Evolutionary conservation across 129 eudicot species (phyloP), one percentile per base, ranked within the genome.

Genomic region (Flaveria ramosissima): DNA sequence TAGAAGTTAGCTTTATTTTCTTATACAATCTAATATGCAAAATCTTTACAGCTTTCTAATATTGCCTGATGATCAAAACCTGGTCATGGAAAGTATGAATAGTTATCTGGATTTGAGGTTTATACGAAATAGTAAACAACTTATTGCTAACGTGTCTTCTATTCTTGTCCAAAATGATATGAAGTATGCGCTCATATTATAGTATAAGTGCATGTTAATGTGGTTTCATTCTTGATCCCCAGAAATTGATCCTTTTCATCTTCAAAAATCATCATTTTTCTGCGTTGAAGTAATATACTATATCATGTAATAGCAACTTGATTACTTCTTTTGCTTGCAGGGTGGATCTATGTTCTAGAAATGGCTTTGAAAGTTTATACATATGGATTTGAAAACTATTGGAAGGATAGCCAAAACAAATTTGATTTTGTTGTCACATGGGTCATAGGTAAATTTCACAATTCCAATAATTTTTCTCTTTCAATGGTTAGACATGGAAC

Each of bases 331-430:
- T 68, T 74, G 39, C 71, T 48, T 67, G 43, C 89, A 92, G 97
- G 99, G 48, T 94, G 99, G 99, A 68, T 91, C 63, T 94, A 94
- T 86, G 97, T 94, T 13, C 56, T 94, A 39, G 99, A 94, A 75
- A 85, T 94, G 99, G 93, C 83, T 20, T 71, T 91, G 56, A 94
- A 94, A 83, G 82, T 94, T 63, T 94, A 89, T 76, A 71, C 99
- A 39, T 83, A 73, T 77, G 99, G 99, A 53, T 91, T 91, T 65
- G 96, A 82, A 55, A 94, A 94, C 81, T 94, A 94, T 68, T 94
- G 99, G 99, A 88, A 89, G 72, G 99, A 91, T 85, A 96, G 97
- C 52, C 96, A 83, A 88, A 94, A 94, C 81, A 90, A 84, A 36
- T 94, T 94, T 48, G 99, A 94, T 84, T 94, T 91, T 70, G 16